Evolutionary conservation across 2,329 filamentous ascomycete species (phyloP), one percentile per base, ranked within the genome.

Genomic region (Fusarium buxicola): DNA sequence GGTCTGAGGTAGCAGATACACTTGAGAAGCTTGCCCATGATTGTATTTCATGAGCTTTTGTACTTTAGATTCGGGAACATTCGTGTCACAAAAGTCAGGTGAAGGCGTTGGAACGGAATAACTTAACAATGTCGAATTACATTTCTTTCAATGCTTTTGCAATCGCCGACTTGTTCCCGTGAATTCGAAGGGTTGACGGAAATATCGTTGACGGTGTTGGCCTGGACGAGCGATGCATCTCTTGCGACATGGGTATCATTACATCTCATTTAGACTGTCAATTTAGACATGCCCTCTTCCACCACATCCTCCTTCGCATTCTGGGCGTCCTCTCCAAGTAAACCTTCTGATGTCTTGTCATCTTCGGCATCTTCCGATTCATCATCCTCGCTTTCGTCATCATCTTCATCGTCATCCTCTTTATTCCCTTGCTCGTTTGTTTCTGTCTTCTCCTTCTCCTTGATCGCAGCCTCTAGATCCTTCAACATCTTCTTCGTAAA

Each of bases 401-500:
- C 69, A 1, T 73, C 72, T 0, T 72, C 74, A 0, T 77, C 73
- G 0, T 69, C 66, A 2, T 72, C 69, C 2, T 72, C 70, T 13
- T 72, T 76, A 1, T 75, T 73, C 15, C 78, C 72, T n/a, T 74
- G 76, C 1, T 75, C 74, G n/a, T 79, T 74, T 41, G 75, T 60
- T 35, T 81, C 80, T 48, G 88, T 86, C 73, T 93, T 90, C 79
- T 91, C 90, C 73, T 93, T 90, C 79, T 91, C 90, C 68, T 89
- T 89, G 79, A 99, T 95, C 65, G 96, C 97, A 9, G 87, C 85
- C 73, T 97, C 95, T 13, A 99, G 80, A 68, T 99, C 95, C 76
- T 95, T 96, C 13, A 92, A 86, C 90, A 97, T 97, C 80, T 97
- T 98, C 81, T 90, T 96, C 16, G 92, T 96, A 76, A 99, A 98